These are phyloP conservation scores for Boletus reticulatus DNA, from an alignment of 768 basidiomycete genomes.

Conservation along the genomic window DNA sequence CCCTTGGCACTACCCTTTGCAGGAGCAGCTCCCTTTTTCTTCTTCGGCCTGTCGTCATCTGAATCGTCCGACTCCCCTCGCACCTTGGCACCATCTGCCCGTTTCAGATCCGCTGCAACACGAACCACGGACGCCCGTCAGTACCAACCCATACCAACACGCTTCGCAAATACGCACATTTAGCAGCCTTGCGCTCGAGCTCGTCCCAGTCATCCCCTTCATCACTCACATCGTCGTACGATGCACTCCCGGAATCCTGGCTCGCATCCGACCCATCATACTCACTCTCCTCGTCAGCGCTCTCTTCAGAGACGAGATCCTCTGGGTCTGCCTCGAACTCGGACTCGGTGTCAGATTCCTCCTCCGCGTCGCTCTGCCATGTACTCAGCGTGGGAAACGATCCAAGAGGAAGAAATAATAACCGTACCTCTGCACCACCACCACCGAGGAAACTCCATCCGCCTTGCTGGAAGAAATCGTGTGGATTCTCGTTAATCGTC, in stretches of 20 bases:
- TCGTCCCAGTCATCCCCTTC: slow-evolving; percentile 96
- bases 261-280: slow-evolving; percentile 53
- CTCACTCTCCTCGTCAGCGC: slow-evolving; percentile 53
- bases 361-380: slow-evolving; percentile 55
- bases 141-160: not conserved
- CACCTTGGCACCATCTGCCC: slow-evolving; percentile 37
- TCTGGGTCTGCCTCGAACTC: slow-evolving; percentile 57
- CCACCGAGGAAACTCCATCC: slow-evolving; percentile 93
- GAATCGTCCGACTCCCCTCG: slow-evolving; percentile 53
- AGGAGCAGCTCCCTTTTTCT: slow-evolving; percentile 34
- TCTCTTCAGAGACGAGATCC: slow-evolving; percentile 40
- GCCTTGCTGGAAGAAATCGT: slow-evolving; percentile 94
- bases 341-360: slow-evolving; percentile 64
- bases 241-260: slow-evolving; percentile 61
- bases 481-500: slow-evolving; percentile 93
- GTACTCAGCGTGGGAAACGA: slow-evolving; percentile 31
- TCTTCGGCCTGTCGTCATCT: slow-evolving; percentile 47
- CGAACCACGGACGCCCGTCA: not conserved
- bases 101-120: slow-evolving; percentile 48
- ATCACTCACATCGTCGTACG: slow-evolving; percentile 62
- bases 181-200: slow-evolving; percentile 87
- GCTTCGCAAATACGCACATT: slow-evolving; percentile 47
- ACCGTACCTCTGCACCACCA: slow-evolving; percentile 63
- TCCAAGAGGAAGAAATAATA: slow-evolving; percentile 8
- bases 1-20: slow-evolving; percentile 27